These are phyloP conservation scores for Nicotiana sylvestris DNA, from an alignment of 257 asterid genomes.

Conservation along the genomic window DNA sequence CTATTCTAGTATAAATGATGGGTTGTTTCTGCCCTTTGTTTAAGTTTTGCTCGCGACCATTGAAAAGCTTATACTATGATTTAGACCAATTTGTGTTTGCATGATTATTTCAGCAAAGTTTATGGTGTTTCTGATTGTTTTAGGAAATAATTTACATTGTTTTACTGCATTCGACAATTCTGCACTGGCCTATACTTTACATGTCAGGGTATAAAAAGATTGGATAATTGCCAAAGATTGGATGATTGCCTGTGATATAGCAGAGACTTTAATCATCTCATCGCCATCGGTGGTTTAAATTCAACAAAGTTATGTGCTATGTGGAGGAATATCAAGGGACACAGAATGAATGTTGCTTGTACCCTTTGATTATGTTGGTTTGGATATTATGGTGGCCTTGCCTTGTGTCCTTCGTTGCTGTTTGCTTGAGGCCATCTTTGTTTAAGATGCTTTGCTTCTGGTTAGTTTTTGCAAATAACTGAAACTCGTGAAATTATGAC, in stretches of 20 bases:
- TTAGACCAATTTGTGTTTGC: conserved; percentile 3
- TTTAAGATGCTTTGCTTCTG: neutral
- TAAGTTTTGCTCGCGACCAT: neutral
- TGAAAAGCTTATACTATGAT: neutral
- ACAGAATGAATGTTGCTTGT: neutral
- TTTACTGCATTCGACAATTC: neutral
- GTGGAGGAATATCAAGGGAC: neutral
- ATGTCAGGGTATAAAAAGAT: neutral
- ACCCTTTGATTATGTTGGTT: neutral
- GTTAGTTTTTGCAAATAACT: neutral
- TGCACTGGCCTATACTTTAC: neutral
- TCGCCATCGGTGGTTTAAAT: neutral
- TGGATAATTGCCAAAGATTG: neutral
- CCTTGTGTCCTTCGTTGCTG: neutral
- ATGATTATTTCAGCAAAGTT: neutral
- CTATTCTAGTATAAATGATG: neutral
- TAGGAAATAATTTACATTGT: neutral
- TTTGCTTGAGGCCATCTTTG: neutral
- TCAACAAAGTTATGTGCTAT: neutral
- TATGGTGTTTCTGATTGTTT: neutral
- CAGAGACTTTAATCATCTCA: neutral
- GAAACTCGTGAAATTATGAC: neutral
- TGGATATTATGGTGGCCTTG: neutral
- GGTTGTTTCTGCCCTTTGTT: conserved; percentile 9
- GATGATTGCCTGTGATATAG: neutral